phyloP scores from a whole-genome alignment of 768 basidiomycete species.

The Xerocomellus amylosporus region DNA sequence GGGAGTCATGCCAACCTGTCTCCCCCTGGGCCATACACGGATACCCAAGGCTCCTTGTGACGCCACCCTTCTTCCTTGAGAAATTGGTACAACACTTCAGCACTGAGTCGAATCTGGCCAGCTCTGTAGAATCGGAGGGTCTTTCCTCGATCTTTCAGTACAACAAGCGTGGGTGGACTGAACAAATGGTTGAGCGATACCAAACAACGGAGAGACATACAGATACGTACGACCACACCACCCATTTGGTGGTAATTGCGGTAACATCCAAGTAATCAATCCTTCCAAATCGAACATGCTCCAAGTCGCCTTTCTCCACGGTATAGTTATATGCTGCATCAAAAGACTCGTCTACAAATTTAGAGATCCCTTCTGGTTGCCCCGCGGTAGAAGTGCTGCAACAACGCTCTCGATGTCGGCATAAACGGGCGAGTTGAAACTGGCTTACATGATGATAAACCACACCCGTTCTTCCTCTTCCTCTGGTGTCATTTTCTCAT shows the following conservation, averaged over 20 bases:
- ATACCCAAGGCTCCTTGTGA: slow-evolving; percentile 63
- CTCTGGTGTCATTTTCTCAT: slow-evolving; percentile 62
- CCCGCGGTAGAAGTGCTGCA: slow-evolving; percentile 57
- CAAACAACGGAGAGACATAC: background rate
- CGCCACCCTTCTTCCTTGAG: slow-evolving; percentile 63
- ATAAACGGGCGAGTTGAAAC: background rate
- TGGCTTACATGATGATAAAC: slow-evolving; percentile 71
- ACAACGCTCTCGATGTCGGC: background rate
- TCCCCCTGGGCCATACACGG: slow-evolving; percentile 73
- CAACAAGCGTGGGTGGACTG: slow-evolving; percentile 76
- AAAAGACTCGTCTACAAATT: slow-evolving; percentile 68
- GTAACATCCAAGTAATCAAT: slow-evolving; percentile 89
- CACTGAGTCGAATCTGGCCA: slow-evolving; percentile 55
- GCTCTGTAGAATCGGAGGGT: slow-evolving; percentile 80
- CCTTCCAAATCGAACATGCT: slow-evolving; percentile 76
- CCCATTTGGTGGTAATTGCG: slow-evolving; percentile 80
- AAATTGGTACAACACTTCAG: slow-evolving; percentile 62
- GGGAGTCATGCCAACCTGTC: slow-evolving; percentile 46
- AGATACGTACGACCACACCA: slow-evolving; percentile 69
- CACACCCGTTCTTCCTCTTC: slow-evolving; percentile 70
- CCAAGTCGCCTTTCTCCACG: slow-evolving; percentile 55
- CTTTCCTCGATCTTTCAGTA: slow-evolving; percentile 68
- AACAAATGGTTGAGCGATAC: background rate
- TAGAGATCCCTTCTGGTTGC: slow-evolving; percentile 63
- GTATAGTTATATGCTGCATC: slow-evolving; percentile 72